Evolutionary conservation across 179 eudicot species (phyloP).

Genomic region (Silene noctiflora): DNA sequence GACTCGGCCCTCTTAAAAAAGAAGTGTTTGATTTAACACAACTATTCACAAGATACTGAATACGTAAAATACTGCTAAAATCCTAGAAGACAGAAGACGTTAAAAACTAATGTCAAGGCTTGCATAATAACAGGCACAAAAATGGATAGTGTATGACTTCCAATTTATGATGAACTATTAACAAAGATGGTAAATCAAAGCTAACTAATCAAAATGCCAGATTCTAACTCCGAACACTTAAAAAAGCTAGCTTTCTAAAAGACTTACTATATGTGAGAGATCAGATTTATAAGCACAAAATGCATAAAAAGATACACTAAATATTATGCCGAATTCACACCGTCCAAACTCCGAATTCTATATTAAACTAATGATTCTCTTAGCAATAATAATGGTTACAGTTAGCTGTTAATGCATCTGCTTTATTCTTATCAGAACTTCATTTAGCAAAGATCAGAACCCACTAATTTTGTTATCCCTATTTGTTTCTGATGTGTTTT

Average conservation of each 20-base stretch:
- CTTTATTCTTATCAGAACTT: constrained; percentile 14
- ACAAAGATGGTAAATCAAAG: background rate
- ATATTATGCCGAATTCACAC: constrained; percentile 10
- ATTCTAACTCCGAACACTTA: background rate
- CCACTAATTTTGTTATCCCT: background rate
- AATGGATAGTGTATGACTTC: background rate
- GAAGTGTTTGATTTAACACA: background rate
- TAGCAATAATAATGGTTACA: constrained; percentile 16
- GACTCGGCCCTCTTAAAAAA: background rate
- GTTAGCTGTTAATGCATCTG: constrained; percentile 13
- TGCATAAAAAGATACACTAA: background rate
- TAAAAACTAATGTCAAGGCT: background rate
- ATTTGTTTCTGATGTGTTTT: background rate
- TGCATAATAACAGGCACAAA: background rate
- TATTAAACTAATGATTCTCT: background rate
- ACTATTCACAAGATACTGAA: background rate
- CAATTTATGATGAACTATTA: background rate
- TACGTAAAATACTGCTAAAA: background rate
- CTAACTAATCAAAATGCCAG: background rate
- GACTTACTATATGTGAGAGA: background rate
- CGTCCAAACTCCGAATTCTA: constrained; percentile 6
- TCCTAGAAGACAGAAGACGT: background rate
- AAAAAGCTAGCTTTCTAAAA: background rate
- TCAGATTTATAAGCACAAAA: constrained; percentile 10
- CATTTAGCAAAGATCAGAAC: constrained; percentile 12